Evolutionary conservation across 2,329 filamentous ascomycete species (phyloP), one percentile per base, ranked within the genome.

Genomic region (Alternaria metachromatica): DNA sequence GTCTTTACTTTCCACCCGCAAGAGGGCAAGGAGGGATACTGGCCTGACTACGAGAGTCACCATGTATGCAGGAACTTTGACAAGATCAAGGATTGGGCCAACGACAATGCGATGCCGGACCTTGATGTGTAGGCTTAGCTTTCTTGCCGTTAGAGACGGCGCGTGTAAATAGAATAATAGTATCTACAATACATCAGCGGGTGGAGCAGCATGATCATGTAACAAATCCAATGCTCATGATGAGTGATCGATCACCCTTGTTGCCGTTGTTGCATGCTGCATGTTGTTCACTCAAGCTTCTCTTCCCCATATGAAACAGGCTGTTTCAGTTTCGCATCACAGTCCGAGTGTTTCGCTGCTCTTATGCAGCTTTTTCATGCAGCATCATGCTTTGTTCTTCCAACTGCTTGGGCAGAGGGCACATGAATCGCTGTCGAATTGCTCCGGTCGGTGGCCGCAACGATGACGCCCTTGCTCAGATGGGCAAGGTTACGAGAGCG

Each of bases 31-130:
- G 65, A 75, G 33, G 73, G 71, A 1, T 68, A 73, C 11, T 73
- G 68, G 71, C 75, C 77, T 0, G 75, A 80, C 44, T 79, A 80
- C 33, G 72, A 78, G 46, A 69, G 62, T 5, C 60, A 74, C 13
- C 76, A 77, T 54, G 76, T 78, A 28, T 80, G 77, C 57, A 58
- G 76, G 28, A 74, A 79, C 33, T 79, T 78, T 48, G 76, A 78
- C n/a, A 62, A 65, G 43, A 70, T 80, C 21, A 75, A 73, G 59
- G 43, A 74, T 45, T 80, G 76, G 77, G 76, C 77, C 1, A 65
- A 69, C 25, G 69, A 74, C 0, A 74, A 80, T 65, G 76, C 74
- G 7, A 72, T 80, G 69, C 76, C 77, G 2, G 56, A 72, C 43
- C 67, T 58, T 23, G 70, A 74, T 68, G 71, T 74, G 15, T 63